A percentile compares a stretch with the other conserved stretches of the same genome.
phyloP scores from a whole-genome alignment of 345 rosid species.

The thale cress (Arabidopsis thaliana) region TAIR10.1 NC_003076.8:12597001-12597500 shows the following conservation, averaged over 20 bases:
- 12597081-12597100: constrained; percentile 46
- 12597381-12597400: constrained; percentile 28
- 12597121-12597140: constrained; percentile 50
- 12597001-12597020: neutral
- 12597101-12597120: constrained; percentile 22
- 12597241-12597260: constrained; percentile 20
- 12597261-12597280: neutral
- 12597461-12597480: constrained; percentile 42
- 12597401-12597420: constrained; percentile 36
- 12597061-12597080: constrained; percentile 47
- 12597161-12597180: constrained; percentile 50
- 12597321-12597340: constrained; percentile 15
- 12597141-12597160: constrained; percentile 50
- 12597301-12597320: constrained; percentile 23
- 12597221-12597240: constrained; percentile 46
- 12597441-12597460: constrained; percentile 14
- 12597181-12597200: constrained; percentile 47
- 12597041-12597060: constrained; percentile 23
- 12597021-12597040: constrained; percentile 23
- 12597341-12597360: constrained; percentile 29
- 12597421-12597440: constrained; percentile 14
- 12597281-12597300: neutral
- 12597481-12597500: constrained; percentile 20
- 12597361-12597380: constrained; percentile 31
- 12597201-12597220: constrained; percentile 51